Evolutionary conservation across 2,329 filamentous ascomycete genomes (phyloP), one percentile per base, ranked within the genome.

Genomic region (Colletotrichum ledebouriae): DNA sequence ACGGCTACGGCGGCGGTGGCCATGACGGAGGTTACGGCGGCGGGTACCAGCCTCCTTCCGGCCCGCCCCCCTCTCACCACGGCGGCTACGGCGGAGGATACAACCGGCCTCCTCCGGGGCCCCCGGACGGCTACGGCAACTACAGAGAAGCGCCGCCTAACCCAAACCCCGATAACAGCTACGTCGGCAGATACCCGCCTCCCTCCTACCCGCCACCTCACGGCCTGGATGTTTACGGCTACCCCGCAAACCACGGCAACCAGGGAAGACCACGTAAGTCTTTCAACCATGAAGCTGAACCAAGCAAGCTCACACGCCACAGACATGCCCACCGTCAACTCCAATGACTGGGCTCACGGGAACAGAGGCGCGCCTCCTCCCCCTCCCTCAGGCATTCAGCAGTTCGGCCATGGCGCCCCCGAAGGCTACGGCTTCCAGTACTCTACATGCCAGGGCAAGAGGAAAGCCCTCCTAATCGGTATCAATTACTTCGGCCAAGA

Each of bases 401-500:
- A 84, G 71, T 91, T 91, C 73, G 89, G 90, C 57, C 85, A 90
- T 71, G 91, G 91, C 68, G 91, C 91, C 1, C 91, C 91, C 2
- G 78, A 84, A 20, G 86, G 85, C 70, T 93, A 93, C 77, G 89
- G 86, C 6, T 94, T 92, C 81, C 89, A 93, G 79, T 93, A 93
- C 82, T 92, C 89, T 64, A 89, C 90, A 76, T 94, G 92, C 77
- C 90, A 88, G 6, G 92, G 92, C 59, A 86, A 86, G 71, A 85
- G 91, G 74, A 93, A 93, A 82, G 92, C 92, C 7, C 81, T 94
- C 63, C 81, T 94, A 63, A 92, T 94, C 71, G 92, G 92, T 59
- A 93, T 94, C 84, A 94, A 94, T 83, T 94, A 94, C 82, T 91
- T 93, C 73, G 88, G 89, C 59, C 89, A 92, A 75, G 80, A 89